Base-by-base conservation (phyloP, 139 green algal species). In the Coelastrella sp. region DNA sequence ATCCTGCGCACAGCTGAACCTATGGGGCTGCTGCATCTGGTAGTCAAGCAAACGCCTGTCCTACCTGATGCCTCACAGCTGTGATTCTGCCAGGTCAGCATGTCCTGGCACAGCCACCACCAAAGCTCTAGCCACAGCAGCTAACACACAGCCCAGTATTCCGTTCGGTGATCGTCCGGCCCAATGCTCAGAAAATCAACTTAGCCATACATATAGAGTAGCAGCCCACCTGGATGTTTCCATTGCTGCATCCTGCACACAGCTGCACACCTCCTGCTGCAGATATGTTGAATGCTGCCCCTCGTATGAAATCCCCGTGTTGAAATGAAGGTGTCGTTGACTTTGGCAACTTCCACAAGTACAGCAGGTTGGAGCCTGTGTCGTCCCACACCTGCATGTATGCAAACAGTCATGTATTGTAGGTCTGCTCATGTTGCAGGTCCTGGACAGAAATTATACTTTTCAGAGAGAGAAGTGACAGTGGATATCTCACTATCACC, bases 331-430 rank as follows among this genome's bases (percentile, higher is more conserved):
- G 23, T 61, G 13, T 32, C 65, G 86, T 65, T 13, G 75, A 22
- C 7, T 23, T 64, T 19, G 92, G 92, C 65, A 92, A 86, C 32
- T 80, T 73, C 84, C 68, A 89, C 5, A 92, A 75, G 59, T 92
- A 89, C 75, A 91, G 83, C 59, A 92, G 81, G 75, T 90, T 81
- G 19, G 75, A 64, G 0, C 61, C 73, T 19, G 81, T 65, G 19
- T 90, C 88, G 71, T 94, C 92, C 92, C 92, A 94, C 8, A 94
- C 80, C 92, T 94, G 14, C 20, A 59, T 83, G 23, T 61, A 58
- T 60, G 22, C 23, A 57, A 57, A 14, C 14, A 56, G 77, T 16
- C 77, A 22, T 57, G 61, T 71, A 71, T 71, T 71, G 32, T 47
- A 47, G 32, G 74, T 32, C 19, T 14, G 74, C 74, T 32, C n/a